Percentiles rank a stretch among this genome's conserved stretches.
phyloP scores from a whole-genome alignment of 805 yeast genomes.

The Candida alai region DNA sequence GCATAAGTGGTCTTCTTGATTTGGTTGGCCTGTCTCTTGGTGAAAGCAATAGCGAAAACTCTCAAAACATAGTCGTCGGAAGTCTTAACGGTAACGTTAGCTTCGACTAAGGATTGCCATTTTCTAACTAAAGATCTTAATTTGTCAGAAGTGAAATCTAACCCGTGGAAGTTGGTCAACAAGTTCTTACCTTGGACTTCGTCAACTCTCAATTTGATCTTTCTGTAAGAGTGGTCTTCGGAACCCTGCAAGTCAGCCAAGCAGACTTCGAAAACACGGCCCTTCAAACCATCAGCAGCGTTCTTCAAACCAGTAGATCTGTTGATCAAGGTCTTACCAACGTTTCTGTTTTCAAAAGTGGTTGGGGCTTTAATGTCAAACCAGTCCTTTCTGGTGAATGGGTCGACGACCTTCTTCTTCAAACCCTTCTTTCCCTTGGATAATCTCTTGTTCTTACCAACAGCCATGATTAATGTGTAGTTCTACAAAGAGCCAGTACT shows the following conservation, averaged over 20 bases:
- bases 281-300: conserved; percentile 97
- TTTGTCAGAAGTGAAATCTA: conserved; percentile 97
- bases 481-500: conserved; percentile 2
- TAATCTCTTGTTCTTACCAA: conserved; percentile 63
- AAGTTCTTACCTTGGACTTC: conserved; percentile 99
- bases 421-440: conserved; percentile 92
- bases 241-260: conserved; percentile 98
- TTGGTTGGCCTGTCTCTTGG: conserved; percentile 96
- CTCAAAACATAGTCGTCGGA: conserved; percentile 96
- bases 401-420: conserved; percentile 99
- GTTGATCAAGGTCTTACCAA: conserved; percentile 98
- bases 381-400: conserved; percentile 99
- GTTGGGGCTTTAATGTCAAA: conserved; percentile 98
- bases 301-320: conserved; percentile 96
- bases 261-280: conserved; percentile 93
- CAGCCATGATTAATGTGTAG: conserved; percentile 45
- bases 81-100: conserved; percentile 97
- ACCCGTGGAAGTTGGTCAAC: conserved; percentile 98
- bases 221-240: conserved; percentile 98
- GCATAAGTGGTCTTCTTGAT: conserved; percentile 97
- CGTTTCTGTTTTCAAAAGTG: conserved; percentile 96
- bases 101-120: conserved; percentile 98
- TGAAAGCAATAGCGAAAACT: conserved; percentile 96
- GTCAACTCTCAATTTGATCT: conserved; percentile 95
- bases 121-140: conserved; percentile 96